Evolutionary conservation across 495 filamentous ascomycete genomes (phyloP), one percentile per base, ranked within the genome.

Genomic region (Penicillium malachiteum): DNA sequence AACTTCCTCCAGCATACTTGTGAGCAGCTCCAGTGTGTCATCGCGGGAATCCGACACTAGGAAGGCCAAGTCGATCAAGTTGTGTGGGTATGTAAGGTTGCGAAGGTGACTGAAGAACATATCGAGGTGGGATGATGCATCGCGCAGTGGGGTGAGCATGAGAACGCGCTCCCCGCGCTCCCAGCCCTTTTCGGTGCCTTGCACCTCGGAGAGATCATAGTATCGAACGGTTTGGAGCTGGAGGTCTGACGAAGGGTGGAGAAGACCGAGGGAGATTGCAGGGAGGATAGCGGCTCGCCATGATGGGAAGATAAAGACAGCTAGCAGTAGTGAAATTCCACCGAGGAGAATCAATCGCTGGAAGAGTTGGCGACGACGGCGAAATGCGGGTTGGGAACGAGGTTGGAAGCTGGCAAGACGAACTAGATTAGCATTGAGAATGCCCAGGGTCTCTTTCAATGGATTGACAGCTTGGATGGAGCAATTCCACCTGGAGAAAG

Each of bases 51-150:
- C 95, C 46, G 95, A 97, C 14, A 99, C 95, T 45, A 99, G 76
- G 66, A 99, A 99, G 3, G 94, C 95, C 16, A 99, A 78, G 64
- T 99, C 95, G 65, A 99, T 92, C 41, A 97, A 80, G 65, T 95
- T 87, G 67, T 99, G 95, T 0, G 95, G 95, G 66, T 99, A 99
- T 34, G 95, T 99, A 50, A 99, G 88, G 72, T 97, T 99, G 44
- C 82, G 85, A 40, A 99, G 83, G 70, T 99, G 95, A 33, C 85
- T 86, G 74, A 99, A 99, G 81, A 99, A 97, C 94, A 99, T 96
- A 40, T 89, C 87, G 6, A 99, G 77, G 78, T 99, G 95, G 17
- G 89, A 83, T 62, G 93, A 86, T 18, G 95, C 95, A 70, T 99
- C 95, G 65, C 95, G 85, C 44, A 99, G 80, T 37, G 95, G 95